phyloP scores from a whole-genome alignment of 2,329 filamentous ascomycete species.

The Colletotrichum somersetense region DNA sequence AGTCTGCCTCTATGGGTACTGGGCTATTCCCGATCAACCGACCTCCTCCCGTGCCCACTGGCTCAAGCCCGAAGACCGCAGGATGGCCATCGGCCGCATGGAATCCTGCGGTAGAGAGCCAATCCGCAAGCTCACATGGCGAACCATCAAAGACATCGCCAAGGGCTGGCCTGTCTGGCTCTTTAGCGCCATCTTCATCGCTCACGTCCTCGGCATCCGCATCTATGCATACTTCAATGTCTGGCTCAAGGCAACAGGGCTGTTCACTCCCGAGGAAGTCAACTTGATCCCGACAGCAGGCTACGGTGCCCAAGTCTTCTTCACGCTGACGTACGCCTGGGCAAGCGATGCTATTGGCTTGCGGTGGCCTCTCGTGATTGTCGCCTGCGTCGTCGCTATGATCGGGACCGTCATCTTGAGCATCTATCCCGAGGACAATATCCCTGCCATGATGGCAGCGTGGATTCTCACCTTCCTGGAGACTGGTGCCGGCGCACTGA shows the following conservation, averaged over 20 bases:
- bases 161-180: constrained; percentile 49
- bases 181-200: constrained; percentile 51
- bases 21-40: constrained; percentile 51
- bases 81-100: constrained; percentile 50
- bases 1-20: constrained; percentile 50
- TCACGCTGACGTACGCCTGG: constrained; percentile 67
- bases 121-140: constrained; percentile 49
- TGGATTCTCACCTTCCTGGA: constrained; percentile 54
- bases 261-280: constrained; percentile 42
- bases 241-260: constrained; percentile 50
- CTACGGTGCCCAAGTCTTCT: constrained; percentile 55
- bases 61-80: constrained; percentile 47
- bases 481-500: constrained; percentile 51
- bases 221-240: constrained; percentile 53
- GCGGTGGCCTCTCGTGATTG: constrained; percentile 66
- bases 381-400: constrained; percentile 57
- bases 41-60: constrained; percentile 47
- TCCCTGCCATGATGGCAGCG: constrained; percentile 51
- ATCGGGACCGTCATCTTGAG: constrained; percentile 52
- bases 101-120: constrained; percentile 48
- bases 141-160: constrained; percentile 47
- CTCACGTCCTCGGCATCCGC: constrained; percentile 53
- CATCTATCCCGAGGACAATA: constrained; percentile 51
- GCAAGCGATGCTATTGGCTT: constrained; percentile 63
- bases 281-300: constrained; percentile 44